phyloP scores from a whole-genome alignment of 768 basidiomycete genomes.

The Nidula microcarpa region DNA sequence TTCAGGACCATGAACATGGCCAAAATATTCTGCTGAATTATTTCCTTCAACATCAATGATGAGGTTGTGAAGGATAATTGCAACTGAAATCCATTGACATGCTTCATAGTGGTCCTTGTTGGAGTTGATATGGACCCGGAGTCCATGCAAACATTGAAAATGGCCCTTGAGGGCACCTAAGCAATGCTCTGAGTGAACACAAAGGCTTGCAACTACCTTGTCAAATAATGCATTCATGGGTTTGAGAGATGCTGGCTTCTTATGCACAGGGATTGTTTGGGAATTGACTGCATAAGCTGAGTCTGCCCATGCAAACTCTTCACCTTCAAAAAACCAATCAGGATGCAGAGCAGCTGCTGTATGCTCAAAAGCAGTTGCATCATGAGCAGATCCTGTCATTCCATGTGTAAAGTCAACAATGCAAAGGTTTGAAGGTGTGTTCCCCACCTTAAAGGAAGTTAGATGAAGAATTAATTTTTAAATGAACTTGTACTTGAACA shows the following conservation, averaged over 20 bases:
- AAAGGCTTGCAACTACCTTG: conserved; percentile 12
- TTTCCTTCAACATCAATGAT: not conserved
- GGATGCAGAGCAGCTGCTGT: conserved; percentile 16
- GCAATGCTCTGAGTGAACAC: conserved; percentile 14
- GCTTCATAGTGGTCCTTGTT: not conserved
- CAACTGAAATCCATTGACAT: not conserved
- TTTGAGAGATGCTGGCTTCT: conserved; percentile 15
- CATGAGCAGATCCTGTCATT: conserved; percentile 20
- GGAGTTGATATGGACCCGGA: not conserved
- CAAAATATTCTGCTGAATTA: not conserved
- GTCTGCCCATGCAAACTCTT: conserved; percentile 18
- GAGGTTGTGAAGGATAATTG: not conserved
- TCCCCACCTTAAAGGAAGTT: conserved; percentile 9
- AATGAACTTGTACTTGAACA: conserved; percentile 17
- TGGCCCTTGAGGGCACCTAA: not conserved
- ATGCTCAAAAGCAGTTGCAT: conserved; percentile 22
- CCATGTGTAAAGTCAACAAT: conserved; percentile 17
- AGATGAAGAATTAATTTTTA: not conserved
- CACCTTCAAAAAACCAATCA: conserved; percentile 12
- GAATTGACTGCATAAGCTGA: conserved; percentile 2
- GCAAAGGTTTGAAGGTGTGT: conserved; percentile 13
- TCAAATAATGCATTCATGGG: conserved; percentile 17
- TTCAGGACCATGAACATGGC: not conserved
- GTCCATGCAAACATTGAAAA: not conserved
- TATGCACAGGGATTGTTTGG: conserved; percentile 11